Conservation (phyloP, 371 early-diverging fungal genomes). For the Apophysomyces ossiformis region DNA sequence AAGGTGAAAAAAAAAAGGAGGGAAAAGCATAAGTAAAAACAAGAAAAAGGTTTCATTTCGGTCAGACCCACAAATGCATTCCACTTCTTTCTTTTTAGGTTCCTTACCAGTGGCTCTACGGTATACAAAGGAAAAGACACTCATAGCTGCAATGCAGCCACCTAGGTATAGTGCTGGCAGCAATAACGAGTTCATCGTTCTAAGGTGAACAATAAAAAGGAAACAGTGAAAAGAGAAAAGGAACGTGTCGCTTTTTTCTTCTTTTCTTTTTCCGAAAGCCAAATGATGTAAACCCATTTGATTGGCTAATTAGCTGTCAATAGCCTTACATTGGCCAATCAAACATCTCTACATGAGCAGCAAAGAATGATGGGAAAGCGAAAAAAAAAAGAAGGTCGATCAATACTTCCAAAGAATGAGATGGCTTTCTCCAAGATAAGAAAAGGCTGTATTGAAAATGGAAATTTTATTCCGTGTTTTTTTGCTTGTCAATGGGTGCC, state of each 20-base stretch:
- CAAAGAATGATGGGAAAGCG: neutral
- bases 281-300: conserved; percentile 30
- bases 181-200: conserved; percentile 46
- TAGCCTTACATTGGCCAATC: neutral
- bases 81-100: neutral
- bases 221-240: conserved; percentile 15
- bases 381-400: too few relatives aligned
- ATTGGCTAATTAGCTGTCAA: conserved; percentile 22
- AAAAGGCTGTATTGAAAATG: too few relatives aligned
- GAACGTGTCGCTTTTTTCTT: neutral
- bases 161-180: conserved; percentile 64
- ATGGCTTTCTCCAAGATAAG: too few relatives aligned
- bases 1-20: too few relatives aligned
- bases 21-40: too few relatives aligned
- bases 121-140: conserved; percentile 62
- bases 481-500: too few relatives aligned
- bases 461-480: too few relatives aligned
- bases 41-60: neutral
- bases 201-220: neutral
- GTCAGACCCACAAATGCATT: neutral
- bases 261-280: too few relatives aligned
- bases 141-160: conserved; percentile 68
- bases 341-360: neutral
- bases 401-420: too few relatives aligned
- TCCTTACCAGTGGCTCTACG: conserved; percentile 45